phyloP scores from a whole-genome alignment of 495 filamentous ascomycete genomes.

The Pyronema domesticum region DNA sequence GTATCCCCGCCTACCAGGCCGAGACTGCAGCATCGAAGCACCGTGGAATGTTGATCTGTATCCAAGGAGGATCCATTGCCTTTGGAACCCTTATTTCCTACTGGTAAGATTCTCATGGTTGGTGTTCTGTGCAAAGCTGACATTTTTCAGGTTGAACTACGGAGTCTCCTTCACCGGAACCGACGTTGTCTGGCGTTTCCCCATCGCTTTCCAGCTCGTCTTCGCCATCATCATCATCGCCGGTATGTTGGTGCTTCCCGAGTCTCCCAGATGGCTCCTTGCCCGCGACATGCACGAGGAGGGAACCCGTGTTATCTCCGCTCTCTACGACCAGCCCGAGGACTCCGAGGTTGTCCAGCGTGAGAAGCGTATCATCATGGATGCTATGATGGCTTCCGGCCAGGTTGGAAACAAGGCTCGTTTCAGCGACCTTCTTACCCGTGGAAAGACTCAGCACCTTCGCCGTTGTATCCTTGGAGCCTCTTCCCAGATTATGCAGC shows the following conservation, averaged over 20 bases:
- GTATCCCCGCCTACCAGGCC: constrained; percentile 35
- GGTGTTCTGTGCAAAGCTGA: too few species aligned
- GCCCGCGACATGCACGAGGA: constrained; percentile 49
- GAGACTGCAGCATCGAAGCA: constrained; percentile 30
- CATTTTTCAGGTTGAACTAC: too few species aligned
- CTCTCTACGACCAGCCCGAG: constrained; percentile 44
- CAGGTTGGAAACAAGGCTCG: constrained; percentile 34
- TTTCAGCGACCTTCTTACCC: constrained; percentile 39
- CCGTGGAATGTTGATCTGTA: constrained; percentile 31
- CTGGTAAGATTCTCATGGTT: constrained; percentile 30
- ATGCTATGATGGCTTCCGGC: constrained; percentile 48
- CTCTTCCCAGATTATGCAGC: constrained; percentile 58
- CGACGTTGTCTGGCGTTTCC: constrained; percentile 30
- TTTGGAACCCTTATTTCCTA: constrained; percentile 28
- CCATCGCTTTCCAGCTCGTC: constrained; percentile 30
- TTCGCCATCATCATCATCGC: constrained; percentile 27
- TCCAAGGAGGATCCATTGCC: constrained; percentile 29
- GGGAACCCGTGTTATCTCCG: constrained; percentile 49
- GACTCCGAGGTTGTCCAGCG: constrained; percentile 33
- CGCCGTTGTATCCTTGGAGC: constrained; percentile 45
- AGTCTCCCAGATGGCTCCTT: constrained; percentile 37
- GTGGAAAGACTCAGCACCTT: constrained; percentile 48
- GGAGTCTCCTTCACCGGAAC: constrained; percentile 27
- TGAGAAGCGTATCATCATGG: constrained; percentile 46
- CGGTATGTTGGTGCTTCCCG: constrained; percentile 28